Conservation (phyloP, 495 filamentous ascomycete genomes). For the Viridothelium virens region DNA sequence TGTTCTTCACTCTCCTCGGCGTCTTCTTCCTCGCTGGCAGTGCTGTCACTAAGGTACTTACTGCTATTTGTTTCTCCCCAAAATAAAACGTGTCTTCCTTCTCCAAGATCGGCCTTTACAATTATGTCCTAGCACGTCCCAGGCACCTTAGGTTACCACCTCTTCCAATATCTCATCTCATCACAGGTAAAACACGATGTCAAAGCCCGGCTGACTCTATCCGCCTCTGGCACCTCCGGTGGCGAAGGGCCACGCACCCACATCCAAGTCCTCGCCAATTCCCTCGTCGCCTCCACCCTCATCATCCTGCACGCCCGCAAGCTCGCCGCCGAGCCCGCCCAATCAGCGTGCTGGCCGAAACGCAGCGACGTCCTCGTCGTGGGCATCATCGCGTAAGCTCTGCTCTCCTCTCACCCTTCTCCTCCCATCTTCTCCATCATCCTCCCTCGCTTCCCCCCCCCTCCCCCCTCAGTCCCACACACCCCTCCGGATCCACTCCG, state of each 20-base stretch:
- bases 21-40: slow-evolving; percentile 86
- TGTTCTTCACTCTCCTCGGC: slow-evolving; percentile 73
- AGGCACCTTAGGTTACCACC: slow-evolving; percentile 70
- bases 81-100: not conserved
- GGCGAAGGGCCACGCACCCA: slow-evolving; percentile 77
- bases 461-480: not conserved
- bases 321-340: slow-evolving; percentile 40
- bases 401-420: slow-evolving; percentile 14
- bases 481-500: slow-evolving; percentile 2
- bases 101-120: slow-evolving; percentile 48
- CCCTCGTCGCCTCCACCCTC: slow-evolving; percentile 64
- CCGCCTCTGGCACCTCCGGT: slow-evolving; percentile 59
- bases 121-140: slow-evolving; percentile 76
- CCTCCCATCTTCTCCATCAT: not conserved
- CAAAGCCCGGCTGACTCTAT: slow-evolving; percentile 73
- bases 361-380: slow-evolving; percentile 46
- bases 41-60: slow-evolving; percentile 64
- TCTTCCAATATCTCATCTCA: not conserved
- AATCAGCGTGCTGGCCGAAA: slow-evolving; percentile 31
- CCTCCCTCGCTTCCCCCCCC: not conserved
- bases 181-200: slow-evolving; percentile 65
- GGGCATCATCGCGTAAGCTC: slow-evolving; percentile 45
- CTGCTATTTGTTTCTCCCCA: not conserved
- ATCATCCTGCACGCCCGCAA: slow-evolving; percentile 62
- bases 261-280: slow-evolving; percentile 88